Conservation (phyloP, 495 filamentous ascomycete genomes). For the Penicillium bialowiezense region DNA sequence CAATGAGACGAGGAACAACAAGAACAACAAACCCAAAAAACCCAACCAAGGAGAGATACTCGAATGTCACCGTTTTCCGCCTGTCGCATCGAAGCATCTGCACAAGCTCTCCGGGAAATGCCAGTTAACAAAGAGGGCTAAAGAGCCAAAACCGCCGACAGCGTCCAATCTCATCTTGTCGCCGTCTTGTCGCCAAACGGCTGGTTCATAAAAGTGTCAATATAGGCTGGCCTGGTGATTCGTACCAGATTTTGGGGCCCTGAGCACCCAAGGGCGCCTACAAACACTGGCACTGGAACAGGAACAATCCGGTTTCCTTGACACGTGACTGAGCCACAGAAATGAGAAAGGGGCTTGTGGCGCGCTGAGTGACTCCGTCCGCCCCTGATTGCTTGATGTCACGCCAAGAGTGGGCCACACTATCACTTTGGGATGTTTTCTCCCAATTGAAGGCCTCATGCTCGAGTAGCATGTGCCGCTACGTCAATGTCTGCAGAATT, state of each 20-base stretch:
- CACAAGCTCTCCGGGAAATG: too few relatives aligned
- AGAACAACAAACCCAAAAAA: not conserved
- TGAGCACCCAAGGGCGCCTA: not conserved
- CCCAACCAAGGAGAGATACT: too few relatives aligned
- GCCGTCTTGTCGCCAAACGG: too few relatives aligned
- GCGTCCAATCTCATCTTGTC: too few relatives aligned
- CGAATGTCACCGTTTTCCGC: too few relatives aligned
- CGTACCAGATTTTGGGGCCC: too few relatives aligned
- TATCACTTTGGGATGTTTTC: not conserved
- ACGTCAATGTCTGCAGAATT: constrained; percentile 1
- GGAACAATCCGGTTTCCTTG: too few relatives aligned
- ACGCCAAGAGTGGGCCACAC: constrained; percentile 8
- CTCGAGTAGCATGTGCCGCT: not conserved
- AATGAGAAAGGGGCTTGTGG: constrained; percentile 5
- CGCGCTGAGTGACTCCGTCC: not conserved
- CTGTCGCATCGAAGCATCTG: too few relatives aligned
- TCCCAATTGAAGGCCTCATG: not conserved
- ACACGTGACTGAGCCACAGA: not conserved
- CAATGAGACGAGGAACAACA: not conserved
- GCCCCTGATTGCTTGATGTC: not conserved
- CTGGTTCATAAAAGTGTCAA: too few relatives aligned
- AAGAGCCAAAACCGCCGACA: too few relatives aligned
- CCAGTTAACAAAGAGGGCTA: too few relatives aligned
- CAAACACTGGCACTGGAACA: too few relatives aligned
- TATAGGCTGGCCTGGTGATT: not conserved